These are phyloP conservation scores for Verticillium zaregamsianum DNA, from an alignment of 2,329 filamentous ascomycete species.

Conservation along the genomic window DNA sequence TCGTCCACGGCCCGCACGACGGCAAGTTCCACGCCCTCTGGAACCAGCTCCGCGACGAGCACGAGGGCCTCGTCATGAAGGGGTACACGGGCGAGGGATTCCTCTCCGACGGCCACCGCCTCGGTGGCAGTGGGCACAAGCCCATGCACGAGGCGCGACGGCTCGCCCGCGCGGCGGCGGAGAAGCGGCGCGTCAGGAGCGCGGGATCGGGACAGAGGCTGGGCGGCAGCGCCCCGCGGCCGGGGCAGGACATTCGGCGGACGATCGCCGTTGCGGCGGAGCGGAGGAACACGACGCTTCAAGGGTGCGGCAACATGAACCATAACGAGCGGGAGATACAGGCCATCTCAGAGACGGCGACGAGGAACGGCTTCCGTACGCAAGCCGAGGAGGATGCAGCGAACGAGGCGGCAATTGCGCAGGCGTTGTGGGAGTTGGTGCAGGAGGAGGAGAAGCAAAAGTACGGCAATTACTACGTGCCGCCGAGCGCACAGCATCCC, in stretches of 20 bases:
- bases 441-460: constrained; percentile 66
- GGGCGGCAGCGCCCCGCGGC: constrained; percentile 53
- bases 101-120: constrained; percentile 65
- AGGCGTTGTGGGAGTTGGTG: constrained; percentile 81
- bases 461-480: constrained; percentile 51
- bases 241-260: constrained; percentile 64
- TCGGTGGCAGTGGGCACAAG: constrained; percentile 61
- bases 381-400: constrained; percentile 84
- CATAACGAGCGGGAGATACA: constrained; percentile 63
- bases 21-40: constrained; percentile 78
- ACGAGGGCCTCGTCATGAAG: constrained; percentile 69
- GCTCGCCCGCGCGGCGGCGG: constrained; percentile 68
- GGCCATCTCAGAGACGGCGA: constrained; percentile 59
- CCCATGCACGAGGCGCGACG: constrained; percentile 70
- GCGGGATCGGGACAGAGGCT: constrained; percentile 59
- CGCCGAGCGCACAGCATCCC: constrained; percentile 45
- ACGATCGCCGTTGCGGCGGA: constrained; percentile 70
- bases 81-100: constrained; percentile 92
- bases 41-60: constrained; percentile 85
- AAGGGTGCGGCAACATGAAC: constrained; percentile 72
- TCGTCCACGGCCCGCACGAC: constrained; percentile 78
- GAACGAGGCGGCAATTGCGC: constrained; percentile 80
- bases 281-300: constrained; percentile 60
- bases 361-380: constrained; percentile 72
- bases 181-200: constrained; percentile 59